Evolutionary conservation across 768 basidiomycete genomes (phyloP), one percentile per base, ranked within the genome.

Genomic region (Pleurotus cornucopiae): DNA sequence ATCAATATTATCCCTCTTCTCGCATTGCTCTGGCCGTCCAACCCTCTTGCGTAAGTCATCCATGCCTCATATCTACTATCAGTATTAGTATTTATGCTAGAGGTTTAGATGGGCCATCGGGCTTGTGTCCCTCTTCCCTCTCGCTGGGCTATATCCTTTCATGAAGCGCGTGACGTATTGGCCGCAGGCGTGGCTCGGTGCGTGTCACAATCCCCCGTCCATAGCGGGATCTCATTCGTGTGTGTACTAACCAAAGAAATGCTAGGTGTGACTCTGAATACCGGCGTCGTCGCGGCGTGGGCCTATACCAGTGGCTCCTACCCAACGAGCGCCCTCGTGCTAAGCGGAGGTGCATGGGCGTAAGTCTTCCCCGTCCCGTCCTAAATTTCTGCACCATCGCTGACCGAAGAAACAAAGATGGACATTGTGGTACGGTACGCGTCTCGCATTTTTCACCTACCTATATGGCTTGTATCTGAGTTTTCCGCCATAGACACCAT

Each of bases 401-500:
- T 51, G 5, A 38, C 34, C 25, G 4, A 30, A n/a, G 2, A 25
- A 6, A n/a, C 14, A 16, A 25, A 34, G 34, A 16, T 51, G 49
- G 49, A 51, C 34, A 30, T n/a, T 30, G 11, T 51, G 26, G 25
- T 38, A 38, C n/a, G 26, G 25, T 21, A 48, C 25, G 46, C 6
- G 7, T 7, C 6, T 18, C n/a, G 12, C 6, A 16, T 6, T n/a
- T n/a, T n/a, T n/a, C n/a, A n/a, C n/a, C n/a, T n/a, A n/a, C n/a
- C n/a, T n/a, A n/a, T n/a, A 20, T 20, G 20, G 61, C 59, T 7
- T 64, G 64, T 61, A 64, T 60, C 1, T 58, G 21, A 23, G 6
- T 12, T 2, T 6, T 3, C 62, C 26, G 59, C 55, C 51, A 61
- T 62, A 61, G 70, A 86, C 64, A 82, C 83, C 1, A 82, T 84